Evolutionary conservation across 768 basidiomycete species (phyloP), one percentile per base, ranked within the genome.

Genomic region (Tylopilus balloui): DNA sequence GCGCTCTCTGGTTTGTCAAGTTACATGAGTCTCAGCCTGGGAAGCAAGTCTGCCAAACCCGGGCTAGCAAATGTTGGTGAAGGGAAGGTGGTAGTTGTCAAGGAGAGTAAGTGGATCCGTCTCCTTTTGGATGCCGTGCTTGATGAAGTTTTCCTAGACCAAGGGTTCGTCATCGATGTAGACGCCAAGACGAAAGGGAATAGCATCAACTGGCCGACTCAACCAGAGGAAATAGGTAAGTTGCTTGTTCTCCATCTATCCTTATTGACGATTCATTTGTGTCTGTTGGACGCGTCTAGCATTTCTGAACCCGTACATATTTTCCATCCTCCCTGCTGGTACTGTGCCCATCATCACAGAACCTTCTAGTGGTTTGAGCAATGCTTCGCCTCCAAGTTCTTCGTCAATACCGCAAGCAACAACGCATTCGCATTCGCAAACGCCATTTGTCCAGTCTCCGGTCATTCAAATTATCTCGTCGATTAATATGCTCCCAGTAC

Each of bases 21-120:
- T 4, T 93, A 92, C 58, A 92, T 93, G 88, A 85, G 82, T 3
- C 72, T 91, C 20, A 86, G 89, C 1, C 70, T 91, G 8, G 87
- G 87, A 9, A 75, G 82, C 4, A 92, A 86, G 64, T 75, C 76
- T 13, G 46, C 41, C 8, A 91, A 84, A 65, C 84, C 88, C 2
- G 77, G 74, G 6, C 71, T 81, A 10, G 70, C 81, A 2, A 73
- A 72, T 13, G 67, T 86, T 23, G 71, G 69, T 28, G 80, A 84
- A 7, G 73, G 72, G 0, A 87, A 93, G 57, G 78, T 79, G 8
- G 67, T 93, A 4, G 77, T 92, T 29, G 77, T 80, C 2, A 89
- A 84, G 68, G 92, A 94, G 47, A 81, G 92, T 94, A 55, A 63
- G 84, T 75, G 20, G 2, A n/a, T 17, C 15, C 11, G 2, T 15